A percentile compares a stretch with the other conserved stretches of the same genome.
Evolutionary conservation across 2,329 filamentous ascomycete genomes (phyloP).

Genomic region (Zymoseptoria passerinii): DNA sequence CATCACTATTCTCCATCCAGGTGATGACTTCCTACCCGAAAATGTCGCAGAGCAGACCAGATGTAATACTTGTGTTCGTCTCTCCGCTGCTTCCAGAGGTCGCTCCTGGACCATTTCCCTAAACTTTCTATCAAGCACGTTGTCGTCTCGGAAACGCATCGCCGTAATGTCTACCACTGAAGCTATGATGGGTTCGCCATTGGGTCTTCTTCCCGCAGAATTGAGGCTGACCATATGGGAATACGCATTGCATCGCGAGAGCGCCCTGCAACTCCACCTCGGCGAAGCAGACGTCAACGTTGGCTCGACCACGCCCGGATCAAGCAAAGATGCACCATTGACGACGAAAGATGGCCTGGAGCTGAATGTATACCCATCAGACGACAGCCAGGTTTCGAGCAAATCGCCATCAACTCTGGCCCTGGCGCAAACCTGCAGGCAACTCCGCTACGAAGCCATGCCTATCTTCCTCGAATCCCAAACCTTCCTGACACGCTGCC

Average conservation of each 20-base stretch:
- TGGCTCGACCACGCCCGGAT: background rate
- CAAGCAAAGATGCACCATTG: background rate
- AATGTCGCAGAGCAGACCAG: background rate
- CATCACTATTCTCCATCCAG: conserved; percentile 1
- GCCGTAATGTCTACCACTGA: background rate
- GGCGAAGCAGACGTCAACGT: background rate
- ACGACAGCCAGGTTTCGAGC: background rate
- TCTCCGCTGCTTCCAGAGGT: background rate
- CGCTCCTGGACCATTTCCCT: background rate
- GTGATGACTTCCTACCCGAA: background rate
- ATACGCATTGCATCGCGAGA: background rate
- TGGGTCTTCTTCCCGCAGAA: background rate
- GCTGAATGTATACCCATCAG: background rate
- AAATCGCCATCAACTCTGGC: background rate
- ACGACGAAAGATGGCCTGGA: background rate
- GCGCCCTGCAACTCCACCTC: background rate
- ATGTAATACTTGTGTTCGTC: background rate
- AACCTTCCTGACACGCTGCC: background rate
- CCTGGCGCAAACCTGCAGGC: background rate
- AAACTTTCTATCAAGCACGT: background rate
- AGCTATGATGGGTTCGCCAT: background rate
- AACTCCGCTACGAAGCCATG: background rate
- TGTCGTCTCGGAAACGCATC: background rate
- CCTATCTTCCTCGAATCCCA: background rate
- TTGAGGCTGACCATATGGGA: background rate